Evolutionary conservation across 2,329 filamentous ascomycete genomes (phyloP), one percentile per base, ranked within the genome.

Genomic region (Trichoderma sp.): DNA sequence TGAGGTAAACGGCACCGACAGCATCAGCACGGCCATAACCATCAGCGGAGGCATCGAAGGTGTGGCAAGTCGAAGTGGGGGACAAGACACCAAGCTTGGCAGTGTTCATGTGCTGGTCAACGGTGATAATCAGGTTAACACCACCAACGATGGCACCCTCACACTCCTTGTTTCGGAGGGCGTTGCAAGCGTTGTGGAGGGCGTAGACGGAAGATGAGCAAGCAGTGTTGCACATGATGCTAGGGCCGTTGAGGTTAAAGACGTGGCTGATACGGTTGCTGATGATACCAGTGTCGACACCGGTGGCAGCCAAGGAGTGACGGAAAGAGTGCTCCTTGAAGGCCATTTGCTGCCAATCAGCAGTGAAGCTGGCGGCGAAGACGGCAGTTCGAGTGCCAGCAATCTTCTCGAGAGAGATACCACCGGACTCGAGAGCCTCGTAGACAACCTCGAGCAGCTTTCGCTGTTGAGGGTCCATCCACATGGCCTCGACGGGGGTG

Each of bases 391-490:
- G 36, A 3, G 71, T 67, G 3, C 76, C 75, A 15, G 72, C 58
- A n/a, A 75, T 63, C 6, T 74, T 28, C 1, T 81, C 77, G n/a
- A 82, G 72, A 0, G 77, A 73, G 3, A 80, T 47, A n/a, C 82
- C 82, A 2, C 78, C 79, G 3, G 76, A 76, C 56, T 81, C 82
- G 3, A 88, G 74, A 1, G 82, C 80, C 68, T 85, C 83, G 64
- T 81, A 84, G n/a, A 78, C 77, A 0, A 82, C 79, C 66, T 85
- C 82, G 5, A 84, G 77, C 18, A 82, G 74, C 71, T 80, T 78
- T 1, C 83, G 77, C 72, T 84, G 82, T 73, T 84, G 83, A 0
- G 83, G 83, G 62, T 85, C 83, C 73, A 84, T 78, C 32, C 74
- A 77, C 83, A 76, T 76, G 14, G 81, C 81, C 69, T 85, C 83